Conservation (phyloP, 345 rosid species). For the Boechera divaricarpa region DNA sequence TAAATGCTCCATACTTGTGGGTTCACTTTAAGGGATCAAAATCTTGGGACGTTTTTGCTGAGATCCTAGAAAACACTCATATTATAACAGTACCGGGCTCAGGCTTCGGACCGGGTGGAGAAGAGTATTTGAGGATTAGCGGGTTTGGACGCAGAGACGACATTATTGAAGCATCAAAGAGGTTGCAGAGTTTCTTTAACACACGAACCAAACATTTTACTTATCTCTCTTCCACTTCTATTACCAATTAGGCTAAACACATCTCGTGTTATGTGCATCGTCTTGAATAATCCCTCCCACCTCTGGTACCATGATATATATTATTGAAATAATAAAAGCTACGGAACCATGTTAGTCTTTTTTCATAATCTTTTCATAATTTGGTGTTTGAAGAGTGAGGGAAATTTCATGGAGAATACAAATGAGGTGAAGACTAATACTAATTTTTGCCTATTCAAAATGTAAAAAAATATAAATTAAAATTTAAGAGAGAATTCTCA, state of each 20-base stretch:
- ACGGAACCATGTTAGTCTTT: not conserved
- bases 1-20: slow-evolving; percentile 81
- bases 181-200: slow-evolving; percentile 46
- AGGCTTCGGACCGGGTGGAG: slow-evolving; percentile 84
- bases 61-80: slow-evolving; percentile 74
- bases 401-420: not conserved
- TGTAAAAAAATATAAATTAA: too few species aligned
- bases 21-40: slow-evolving; percentile 67
- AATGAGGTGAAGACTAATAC: too few species aligned
- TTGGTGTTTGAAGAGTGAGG: not conserved
- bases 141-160: slow-evolving; percentile 62
- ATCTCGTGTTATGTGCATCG: slow-evolving; percentile 2
- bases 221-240: slow-evolving; percentile 26
- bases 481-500: not conserved
- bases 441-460: too few species aligned
- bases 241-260: slow-evolving; percentile 13
- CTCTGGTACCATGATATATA: slow-evolving; percentile 25
- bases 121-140: slow-evolving; percentile 72
- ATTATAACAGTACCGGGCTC: slow-evolving; percentile 76
- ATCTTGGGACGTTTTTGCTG: slow-evolving; percentile 74
- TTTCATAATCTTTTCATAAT: not conserved
- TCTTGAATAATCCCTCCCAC: slow-evolving; percentile 18
- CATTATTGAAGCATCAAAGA: slow-evolving; percentile 67
- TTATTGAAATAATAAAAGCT: slow-evolving; percentile 29
- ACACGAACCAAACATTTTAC: slow-evolving; percentile 34